phyloP scores from a whole-genome alignment of 768 basidiomycete species.

The Suillus placidus region DNA sequence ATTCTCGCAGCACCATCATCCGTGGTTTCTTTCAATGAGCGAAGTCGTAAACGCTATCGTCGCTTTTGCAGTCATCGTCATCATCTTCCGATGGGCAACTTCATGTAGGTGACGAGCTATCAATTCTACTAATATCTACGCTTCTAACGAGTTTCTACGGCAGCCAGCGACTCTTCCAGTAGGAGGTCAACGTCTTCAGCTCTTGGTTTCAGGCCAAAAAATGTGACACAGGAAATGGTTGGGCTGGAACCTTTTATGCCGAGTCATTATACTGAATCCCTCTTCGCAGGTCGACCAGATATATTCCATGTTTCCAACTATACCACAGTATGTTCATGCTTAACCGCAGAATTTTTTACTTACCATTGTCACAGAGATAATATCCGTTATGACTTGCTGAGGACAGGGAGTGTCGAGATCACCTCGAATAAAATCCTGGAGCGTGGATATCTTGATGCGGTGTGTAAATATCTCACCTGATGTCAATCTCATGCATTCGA shows the following conservation, averaged over 20 bases:
- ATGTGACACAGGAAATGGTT: conserved; percentile 81
- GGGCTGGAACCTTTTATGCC: background rate
- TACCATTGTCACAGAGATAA: conserved; percentile 59
- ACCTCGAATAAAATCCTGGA: conserved; percentile 86
- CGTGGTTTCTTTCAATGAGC: conserved; percentile 49
- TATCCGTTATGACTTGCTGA: conserved; percentile 79
- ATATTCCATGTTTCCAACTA: conserved; percentile 81
- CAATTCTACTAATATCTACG: background rate
- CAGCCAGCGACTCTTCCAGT: conserved; percentile 18
- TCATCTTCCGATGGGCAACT: conserved; percentile 78
- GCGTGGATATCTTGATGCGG: conserved; percentile 76
- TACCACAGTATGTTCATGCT: conserved; percentile 60
- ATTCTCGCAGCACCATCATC: background rate
- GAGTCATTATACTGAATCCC: conserved; percentile 18
- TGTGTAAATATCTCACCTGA: conserved; percentile 39
- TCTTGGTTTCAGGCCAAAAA: conserved; percentile 80
- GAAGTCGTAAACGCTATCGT: conserved; percentile 85
- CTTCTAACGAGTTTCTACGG: conserved; percentile 12
- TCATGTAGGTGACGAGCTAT: conserved; percentile 46
- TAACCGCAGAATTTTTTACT: background rate
- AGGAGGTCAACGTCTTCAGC: conserved; percentile 36
- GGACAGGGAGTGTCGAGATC: conserved; percentile 74
- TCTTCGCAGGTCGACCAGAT: conserved; percentile 63
- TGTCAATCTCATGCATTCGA: conserved; percentile 6
- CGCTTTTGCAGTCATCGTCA: conserved; percentile 79